Base-by-base conservation (phyloP, 768 basidiomycete species). In the Amylocystis lapponica region DNA sequence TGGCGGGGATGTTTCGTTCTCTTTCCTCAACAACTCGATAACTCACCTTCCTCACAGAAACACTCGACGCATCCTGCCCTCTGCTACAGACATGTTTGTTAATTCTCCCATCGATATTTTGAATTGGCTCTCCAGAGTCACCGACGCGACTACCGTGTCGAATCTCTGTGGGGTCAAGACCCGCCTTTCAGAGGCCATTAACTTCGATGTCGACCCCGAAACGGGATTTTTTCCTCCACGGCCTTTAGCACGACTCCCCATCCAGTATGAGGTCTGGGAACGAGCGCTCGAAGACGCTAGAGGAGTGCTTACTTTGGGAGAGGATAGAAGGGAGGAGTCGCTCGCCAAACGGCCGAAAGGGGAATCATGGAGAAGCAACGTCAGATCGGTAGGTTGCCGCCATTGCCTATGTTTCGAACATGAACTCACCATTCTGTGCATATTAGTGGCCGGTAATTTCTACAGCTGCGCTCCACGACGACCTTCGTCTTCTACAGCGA, bases 141-240 rank as follows among this genome's bases (percentile, higher is more conserved):
- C n/a, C n/a, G n/a, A n/a, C n/a, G n/a, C n/a, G n/a, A n/a, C n/a
- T n/a, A n/a, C n/a, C n/a, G n/a, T n/a, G n/a, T n/a, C n/a, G n/a
- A n/a, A n/a, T n/a, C n/a, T n/a, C n/a, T n/a, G n/a, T n/a, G n/a
- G n/a, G n/a, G n/a, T n/a, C n/a, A n/a, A n/a, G n/a, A n/a, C n/a
- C n/a, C n/a, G n/a, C 16, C 29, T 10, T n/a, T n/a, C n/a, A n/a
- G n/a, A n/a, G n/a, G n/a, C n/a, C n/a, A n/a, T n/a, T n/a, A 71
- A 73, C 56, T 81, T 71, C 60, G 72, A 78, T 39, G 69, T 81
- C 48, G 68, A 75, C 50, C 66, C 74, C 8, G 62, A 74, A 12
- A 83, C 87, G 0, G 95, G 95, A 0, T 98, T 97, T 68, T 77
- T 97, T 52, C 95, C 94, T 1, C 62, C 74, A 3, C 62, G 67